Evolutionary conservation across 169 alveolate genomes (phyloP), one percentile per base, ranked within the genome.

Genomic region (Plasmodium inui): DNA sequence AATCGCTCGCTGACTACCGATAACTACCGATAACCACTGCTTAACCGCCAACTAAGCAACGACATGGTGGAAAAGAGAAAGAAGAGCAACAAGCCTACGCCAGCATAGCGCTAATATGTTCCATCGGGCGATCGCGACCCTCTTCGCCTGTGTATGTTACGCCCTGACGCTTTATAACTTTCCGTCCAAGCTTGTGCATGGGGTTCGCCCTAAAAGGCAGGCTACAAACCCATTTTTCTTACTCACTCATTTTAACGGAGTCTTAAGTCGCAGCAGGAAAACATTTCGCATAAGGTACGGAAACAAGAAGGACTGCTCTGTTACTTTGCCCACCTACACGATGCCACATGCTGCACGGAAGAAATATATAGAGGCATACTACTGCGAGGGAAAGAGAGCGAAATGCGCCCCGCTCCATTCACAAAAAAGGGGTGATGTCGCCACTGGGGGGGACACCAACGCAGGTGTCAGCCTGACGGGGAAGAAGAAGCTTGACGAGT

Each of bases 91-190:
- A 39, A 79, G 70, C 53, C 30, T 19, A n/a, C 19, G 30, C 6
- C 57, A 41, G 57, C 28, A n/a, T 14, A 53, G 53, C 53, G 79
- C 53, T 91, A 91, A 91, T 91, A 91, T 91, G 95, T 91, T 82
- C 74, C 67, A 72, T 81, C 82, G 61, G 14, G n/a, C 32, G 73
- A 80, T 80, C 39, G 83, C 70, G 26, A 39, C 39, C 37, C 34
- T 67, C 70, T 22, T 91, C 39, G 73, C 85, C 22, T 71, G 46
- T 91, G 61, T 91, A 67, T 78, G 37, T 91, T 82, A 72, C 71
- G 44, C 81, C 57, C 72, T 88, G 72, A 41, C 55, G 50, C 71
- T 76, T 57, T 88, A 72, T 46, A 88, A 4, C 12, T 41, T 67
- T 28, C 6, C n/a, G 41, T 76, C 30, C 50, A 88, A 41, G 71